Conservation (phyloP, 352 stramenopile genomes). For the Phytophthora niederhauseri region DNA sequence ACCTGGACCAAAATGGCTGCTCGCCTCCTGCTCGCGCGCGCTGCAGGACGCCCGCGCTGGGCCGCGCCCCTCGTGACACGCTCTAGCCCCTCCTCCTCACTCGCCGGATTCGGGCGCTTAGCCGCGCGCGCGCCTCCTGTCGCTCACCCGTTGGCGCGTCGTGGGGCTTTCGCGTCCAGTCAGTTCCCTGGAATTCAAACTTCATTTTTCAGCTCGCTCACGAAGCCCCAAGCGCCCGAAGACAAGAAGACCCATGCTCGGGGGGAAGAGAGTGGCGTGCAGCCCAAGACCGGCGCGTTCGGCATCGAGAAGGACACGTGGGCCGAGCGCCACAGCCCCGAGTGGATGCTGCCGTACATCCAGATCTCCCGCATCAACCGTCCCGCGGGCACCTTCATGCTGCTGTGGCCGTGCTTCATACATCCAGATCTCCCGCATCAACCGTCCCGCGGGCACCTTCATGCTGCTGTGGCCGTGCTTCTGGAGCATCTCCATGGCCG, state of each 20-base stretch:
- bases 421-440: conserved; percentile 88
- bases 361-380: conserved; percentile 88
- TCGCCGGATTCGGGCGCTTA: conserved; percentile 5
- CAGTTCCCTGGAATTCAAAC: conserved; percentile 19
- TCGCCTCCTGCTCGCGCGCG: conserved; percentile 21
- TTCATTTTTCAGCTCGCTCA: conserved; percentile 20
- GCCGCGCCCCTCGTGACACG: not conserved
- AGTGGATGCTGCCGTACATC: conserved; percentile 88
- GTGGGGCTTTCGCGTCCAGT: conserved; percentile 13
- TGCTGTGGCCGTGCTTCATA: conserved; percentile 97
- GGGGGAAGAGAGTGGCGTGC: not conserved
- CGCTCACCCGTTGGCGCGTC: conserved; percentile 5
- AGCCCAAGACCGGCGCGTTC: conserved; percentile 44
- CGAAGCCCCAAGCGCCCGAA: conserved; percentile 7
- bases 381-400: conserved; percentile 93
- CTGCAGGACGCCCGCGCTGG: conserved; percentile 13
- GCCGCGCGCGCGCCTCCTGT: not conserved
- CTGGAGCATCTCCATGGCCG: conserved; percentile 97
- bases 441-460: conserved; percentile 90
- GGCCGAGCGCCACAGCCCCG: conserved; percentile 74
- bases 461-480: conserved; percentile 98
- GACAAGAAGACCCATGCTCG: conserved; percentile 3
- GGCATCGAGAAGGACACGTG: conserved; percentile 87
- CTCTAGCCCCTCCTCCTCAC: not conserved
- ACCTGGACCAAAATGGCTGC: conserved; percentile 17